A percentile compares a stretch with the other conserved stretches of the same genome.
These are phyloP conservation scores for Suillus luteus DNA, from an alignment of 768 basidiomycete species.

Conservation along the genomic window DNA sequence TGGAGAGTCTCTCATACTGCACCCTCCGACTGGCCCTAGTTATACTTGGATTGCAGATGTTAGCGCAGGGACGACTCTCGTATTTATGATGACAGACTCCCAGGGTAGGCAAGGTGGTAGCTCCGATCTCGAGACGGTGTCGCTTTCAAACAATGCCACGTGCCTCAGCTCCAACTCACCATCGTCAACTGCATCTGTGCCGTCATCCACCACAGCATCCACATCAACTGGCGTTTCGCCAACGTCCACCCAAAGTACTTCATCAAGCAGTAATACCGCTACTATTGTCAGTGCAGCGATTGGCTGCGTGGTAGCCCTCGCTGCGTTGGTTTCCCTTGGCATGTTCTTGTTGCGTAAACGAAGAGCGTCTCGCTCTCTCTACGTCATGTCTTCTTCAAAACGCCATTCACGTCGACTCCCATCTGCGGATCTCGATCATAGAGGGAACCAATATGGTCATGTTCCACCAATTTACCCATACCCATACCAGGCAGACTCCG, in stretches of 20 bases:
- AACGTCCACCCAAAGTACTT: conserved; percentile 20
- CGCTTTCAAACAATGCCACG: conserved; percentile 44
- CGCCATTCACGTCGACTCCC: conserved; percentile 35
- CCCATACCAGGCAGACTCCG: conserved; percentile 29
- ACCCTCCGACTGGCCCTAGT: conserved; percentile 35
- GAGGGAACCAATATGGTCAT: conserved; percentile 29
- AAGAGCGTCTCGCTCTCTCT: conserved; percentile 25
- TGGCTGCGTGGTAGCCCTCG: conserved; percentile 54
- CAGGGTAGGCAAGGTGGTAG: conserved; percentile 56
- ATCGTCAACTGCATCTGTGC: conserved; percentile 44
- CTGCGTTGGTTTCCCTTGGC: conserved; percentile 51
- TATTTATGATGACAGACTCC: conserved; percentile 60
- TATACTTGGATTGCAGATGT: conserved; percentile 62
- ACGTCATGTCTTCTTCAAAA: conserved; percentile 31
- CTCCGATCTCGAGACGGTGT: conserved; percentile 53
- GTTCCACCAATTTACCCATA: conserved; percentile 38
- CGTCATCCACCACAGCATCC: conserved; percentile 26
- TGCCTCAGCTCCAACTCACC: conserved; percentile 59
- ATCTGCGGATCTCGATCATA: conserved; percentile 41
- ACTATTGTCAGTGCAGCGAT: conserved; percentile 52
- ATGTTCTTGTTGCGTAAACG: conserved; percentile 49
- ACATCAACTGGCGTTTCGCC: conserved; percentile 23
- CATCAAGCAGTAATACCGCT: conserved; percentile 40
- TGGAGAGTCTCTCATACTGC: conserved; percentile 51
- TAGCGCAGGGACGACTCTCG: conserved; percentile 54